Conservation (phyloP, 179 eudicot genomes). For the Carnegiea gigantea region DNA sequence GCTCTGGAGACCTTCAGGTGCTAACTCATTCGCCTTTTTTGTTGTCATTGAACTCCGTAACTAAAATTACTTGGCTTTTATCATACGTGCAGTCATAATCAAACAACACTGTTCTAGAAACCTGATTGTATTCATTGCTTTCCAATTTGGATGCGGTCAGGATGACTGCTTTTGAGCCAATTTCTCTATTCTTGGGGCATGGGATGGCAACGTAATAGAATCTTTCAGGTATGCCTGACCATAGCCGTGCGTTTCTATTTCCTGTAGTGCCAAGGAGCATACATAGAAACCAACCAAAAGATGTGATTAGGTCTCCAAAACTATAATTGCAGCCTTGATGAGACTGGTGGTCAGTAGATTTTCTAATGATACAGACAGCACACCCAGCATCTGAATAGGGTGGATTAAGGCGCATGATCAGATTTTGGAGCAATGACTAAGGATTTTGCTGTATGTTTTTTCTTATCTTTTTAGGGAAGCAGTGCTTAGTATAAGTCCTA, state of each 20-base stretch:
- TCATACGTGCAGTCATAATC: neutral
- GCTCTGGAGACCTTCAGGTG: conserved; percentile 13
- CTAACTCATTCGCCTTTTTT: neutral
- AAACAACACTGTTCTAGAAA: neutral
- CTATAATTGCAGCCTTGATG: neutral
- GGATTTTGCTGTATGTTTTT: neutral
- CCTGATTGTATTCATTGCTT: neutral
- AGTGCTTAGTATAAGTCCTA: conserved; percentile 4
- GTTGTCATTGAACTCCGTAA: neutral
- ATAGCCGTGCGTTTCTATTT: neutral
- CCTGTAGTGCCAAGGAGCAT: neutral
- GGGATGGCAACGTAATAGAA: neutral
- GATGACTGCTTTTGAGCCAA: neutral
- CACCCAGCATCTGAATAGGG: neutral
- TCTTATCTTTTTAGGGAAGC: neutral
- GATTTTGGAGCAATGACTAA: neutral
- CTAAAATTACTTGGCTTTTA: neutral
- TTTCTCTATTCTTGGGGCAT: neutral
- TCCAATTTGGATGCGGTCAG: neutral
- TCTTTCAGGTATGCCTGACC: conserved; percentile 8
- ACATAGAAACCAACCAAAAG: conserved; percentile 7
- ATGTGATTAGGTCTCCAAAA: neutral
- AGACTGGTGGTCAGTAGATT: neutral
- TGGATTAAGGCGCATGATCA: neutral
- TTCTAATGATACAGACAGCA: neutral